These are phyloP conservation scores for Schoenoplectus triqueter DNA, from an alignment of 202 grass and related monocot genomes.

Conservation along the genomic window DNA sequence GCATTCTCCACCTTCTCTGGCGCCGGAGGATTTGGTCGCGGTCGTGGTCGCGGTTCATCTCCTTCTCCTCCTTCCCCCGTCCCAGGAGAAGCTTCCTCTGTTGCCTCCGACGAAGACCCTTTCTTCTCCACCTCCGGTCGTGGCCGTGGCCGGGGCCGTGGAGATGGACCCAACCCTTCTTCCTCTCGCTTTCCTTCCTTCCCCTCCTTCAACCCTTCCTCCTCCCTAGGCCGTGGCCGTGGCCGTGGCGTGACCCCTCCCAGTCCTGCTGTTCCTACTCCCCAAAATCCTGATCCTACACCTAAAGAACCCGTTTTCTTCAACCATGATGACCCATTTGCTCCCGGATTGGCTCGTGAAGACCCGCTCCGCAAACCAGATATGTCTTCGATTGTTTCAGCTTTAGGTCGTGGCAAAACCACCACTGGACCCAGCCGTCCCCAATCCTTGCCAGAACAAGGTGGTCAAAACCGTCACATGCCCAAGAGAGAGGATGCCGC, in stretches of 20 bases:
- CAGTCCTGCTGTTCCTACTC: not conserved
- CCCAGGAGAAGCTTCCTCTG: conserved; percentile 10
- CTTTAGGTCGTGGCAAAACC: conserved; percentile 63
- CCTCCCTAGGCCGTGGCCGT: conserved; percentile 50
- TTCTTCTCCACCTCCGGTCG: conserved; percentile 13
- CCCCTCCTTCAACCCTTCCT: conserved; percentile 27
- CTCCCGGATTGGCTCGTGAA: not conserved
- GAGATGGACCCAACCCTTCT: conserved; percentile 36
- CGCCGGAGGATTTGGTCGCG: conserved; percentile 41
- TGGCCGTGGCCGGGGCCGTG: conserved; percentile 33
- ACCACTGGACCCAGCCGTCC: not conserved
- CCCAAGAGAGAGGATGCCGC: conserved; percentile 54
- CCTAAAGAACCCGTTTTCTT: conserved; percentile 38
- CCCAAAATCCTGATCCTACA: conserved; percentile 30
- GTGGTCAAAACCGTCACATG: conserved; percentile 69
- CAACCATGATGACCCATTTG: not conserved
- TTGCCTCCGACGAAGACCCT: conserved; percentile 45
- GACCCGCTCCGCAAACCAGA: not conserved
- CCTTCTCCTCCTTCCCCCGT: not conserved
- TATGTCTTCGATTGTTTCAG: conserved; percentile 33
- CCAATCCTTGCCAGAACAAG: conserved; percentile 16
- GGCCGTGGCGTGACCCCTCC: not conserved
- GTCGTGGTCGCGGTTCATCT: conserved; percentile 4
- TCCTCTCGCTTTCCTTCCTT: conserved; percentile 53
- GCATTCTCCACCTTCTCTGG: conserved; percentile 56